Conservation (phyloP, 306 rosid species). For the Carpinus viminea region DNA sequence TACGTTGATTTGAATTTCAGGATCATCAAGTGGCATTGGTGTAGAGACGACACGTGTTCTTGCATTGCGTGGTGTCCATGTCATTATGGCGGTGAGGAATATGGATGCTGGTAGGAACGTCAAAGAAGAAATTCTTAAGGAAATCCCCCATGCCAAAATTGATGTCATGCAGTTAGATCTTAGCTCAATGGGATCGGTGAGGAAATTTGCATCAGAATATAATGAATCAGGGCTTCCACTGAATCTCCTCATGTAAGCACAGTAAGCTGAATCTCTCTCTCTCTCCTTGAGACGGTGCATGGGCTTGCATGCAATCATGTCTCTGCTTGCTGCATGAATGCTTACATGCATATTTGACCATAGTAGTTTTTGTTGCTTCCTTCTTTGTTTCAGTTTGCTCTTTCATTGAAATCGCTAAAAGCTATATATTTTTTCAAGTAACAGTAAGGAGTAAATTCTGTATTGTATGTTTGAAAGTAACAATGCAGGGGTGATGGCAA, state of each 20-base stretch:
- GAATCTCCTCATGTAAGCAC: slow-evolving; percentile 64
- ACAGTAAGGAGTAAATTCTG: slow-evolving; percentile 6
- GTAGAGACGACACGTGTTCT: slow-evolving; percentile 70
- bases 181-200: slow-evolving; percentile 68
- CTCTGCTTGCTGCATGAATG: neutral
- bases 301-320: neutral
- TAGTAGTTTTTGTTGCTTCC: neutral
- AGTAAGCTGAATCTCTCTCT: neutral
- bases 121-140: slow-evolving; percentile 46
- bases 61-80: slow-evolving; percentile 73
- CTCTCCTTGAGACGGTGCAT: neutral
- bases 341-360: neutral
- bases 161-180: slow-evolving; percentile 77
- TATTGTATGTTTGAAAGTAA: slow-evolving; percentile 52
- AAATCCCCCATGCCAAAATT: slow-evolving; percentile 58
- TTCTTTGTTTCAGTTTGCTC: neutral
- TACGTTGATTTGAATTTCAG: slow-evolving; percentile 37
- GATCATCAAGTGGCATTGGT: slow-evolving; percentile 88
- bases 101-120: slow-evolving; percentile 46
- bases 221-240: slow-evolving; percentile 64
- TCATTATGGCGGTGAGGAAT: slow-evolving; percentile 84
- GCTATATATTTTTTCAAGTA: slow-evolving; percentile 1
- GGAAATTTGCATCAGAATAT: slow-evolving; percentile 67
- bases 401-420: neutral
- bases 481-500: slow-evolving; percentile 84